These are phyloP conservation scores for Diaporthe destruens DNA, from an alignment of 2,329 filamentous ascomycete genomes.

Conservation along the genomic window DNA sequence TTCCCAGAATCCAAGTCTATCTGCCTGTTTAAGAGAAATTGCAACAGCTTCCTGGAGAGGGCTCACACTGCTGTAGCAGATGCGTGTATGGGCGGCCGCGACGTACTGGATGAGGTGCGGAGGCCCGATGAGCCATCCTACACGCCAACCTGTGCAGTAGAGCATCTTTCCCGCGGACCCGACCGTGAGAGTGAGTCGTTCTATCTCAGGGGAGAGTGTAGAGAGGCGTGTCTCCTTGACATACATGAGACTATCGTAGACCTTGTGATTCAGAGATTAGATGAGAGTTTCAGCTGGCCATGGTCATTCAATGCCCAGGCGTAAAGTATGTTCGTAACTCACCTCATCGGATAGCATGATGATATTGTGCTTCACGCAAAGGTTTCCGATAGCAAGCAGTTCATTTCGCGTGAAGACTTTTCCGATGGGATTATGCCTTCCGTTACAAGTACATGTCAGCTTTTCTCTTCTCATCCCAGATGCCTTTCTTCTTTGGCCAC, in stretches of 20 bases:
- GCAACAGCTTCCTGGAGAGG: conserved; percentile 55
- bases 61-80: conserved; percentile 64
- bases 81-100: conserved; percentile 63
- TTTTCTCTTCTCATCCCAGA: not conserved
- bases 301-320: not conserved
- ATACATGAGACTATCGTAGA: conserved; percentile 22
- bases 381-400: not conserved
- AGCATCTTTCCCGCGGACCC: conserved; percentile 67
- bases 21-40: not conserved
- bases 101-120: conserved; percentile 67
- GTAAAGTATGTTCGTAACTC: not conserved
- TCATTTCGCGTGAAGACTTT: conserved; percentile 4
- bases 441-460: not conserved
- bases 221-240: not conserved
- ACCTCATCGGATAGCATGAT: conserved; percentile 6
- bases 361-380: conserved; percentile 5
- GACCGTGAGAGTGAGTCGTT: conserved; percentile 59
- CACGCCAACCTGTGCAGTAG: conserved; percentile 65
- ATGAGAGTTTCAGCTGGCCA: not conserved
- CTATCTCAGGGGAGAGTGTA: conserved; percentile 12
- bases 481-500: not conserved
- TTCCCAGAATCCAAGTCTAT: conserved; percentile 14
- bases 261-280: not conserved
- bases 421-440: not conserved
- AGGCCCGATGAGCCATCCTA: conserved; percentile 65